Evolutionary conservation across 352 stramenopile genomes (phyloP).

Genomic region (Pythium chondricola): DNA sequence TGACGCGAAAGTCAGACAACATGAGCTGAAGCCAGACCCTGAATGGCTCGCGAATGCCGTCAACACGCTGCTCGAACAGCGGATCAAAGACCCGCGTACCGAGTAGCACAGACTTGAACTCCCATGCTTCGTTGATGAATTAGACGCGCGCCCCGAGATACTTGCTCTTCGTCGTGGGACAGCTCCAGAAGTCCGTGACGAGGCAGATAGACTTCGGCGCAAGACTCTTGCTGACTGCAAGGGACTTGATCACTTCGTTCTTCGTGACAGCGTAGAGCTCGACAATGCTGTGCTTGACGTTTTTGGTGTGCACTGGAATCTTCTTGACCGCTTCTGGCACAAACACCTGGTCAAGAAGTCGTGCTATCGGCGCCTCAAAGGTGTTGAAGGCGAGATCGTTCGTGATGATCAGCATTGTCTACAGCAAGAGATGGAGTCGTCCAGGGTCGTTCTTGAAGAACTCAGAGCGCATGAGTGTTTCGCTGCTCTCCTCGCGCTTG

Average conservation of each 20-base stretch:
- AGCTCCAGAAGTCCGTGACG: slow-evolving; percentile 15
- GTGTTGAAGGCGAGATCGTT: slow-evolving; percentile 3
- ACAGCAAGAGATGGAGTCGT: slow-evolving; percentile 5
- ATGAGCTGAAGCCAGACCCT: slow-evolving; percentile 8
- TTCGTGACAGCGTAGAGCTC: slow-evolving; percentile 4
- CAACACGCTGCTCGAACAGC: slow-evolving; percentile 5
- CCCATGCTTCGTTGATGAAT: slow-evolving; percentile 14
- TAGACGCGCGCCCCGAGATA: slow-evolving; percentile 17
- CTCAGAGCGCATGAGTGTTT: background rate
- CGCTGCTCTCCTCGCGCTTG: background rate
- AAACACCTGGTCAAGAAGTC: background rate
- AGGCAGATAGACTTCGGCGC: slow-evolving; percentile 6
- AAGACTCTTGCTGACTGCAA: background rate
- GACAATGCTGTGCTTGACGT: background rate
- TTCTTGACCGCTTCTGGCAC: background rate
- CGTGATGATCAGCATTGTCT: background rate
- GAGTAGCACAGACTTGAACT: slow-evolving; percentile 16
- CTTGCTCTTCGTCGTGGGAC: slow-evolving; percentile 4
- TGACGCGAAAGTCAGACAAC: slow-evolving; percentile 18
- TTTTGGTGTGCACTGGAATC: background rate
- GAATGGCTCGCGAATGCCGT: slow-evolving; percentile 17
- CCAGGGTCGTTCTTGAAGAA: background rate
- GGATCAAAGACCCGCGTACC: slow-evolving; percentile 11
- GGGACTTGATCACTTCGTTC: background rate
- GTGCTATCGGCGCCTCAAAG: background rate